Evolutionary conservation across 1,284 basidiomycete species (phyloP), one percentile per base, ranked within the genome.

Genomic region (Ceratobasidium sp.): DNA sequence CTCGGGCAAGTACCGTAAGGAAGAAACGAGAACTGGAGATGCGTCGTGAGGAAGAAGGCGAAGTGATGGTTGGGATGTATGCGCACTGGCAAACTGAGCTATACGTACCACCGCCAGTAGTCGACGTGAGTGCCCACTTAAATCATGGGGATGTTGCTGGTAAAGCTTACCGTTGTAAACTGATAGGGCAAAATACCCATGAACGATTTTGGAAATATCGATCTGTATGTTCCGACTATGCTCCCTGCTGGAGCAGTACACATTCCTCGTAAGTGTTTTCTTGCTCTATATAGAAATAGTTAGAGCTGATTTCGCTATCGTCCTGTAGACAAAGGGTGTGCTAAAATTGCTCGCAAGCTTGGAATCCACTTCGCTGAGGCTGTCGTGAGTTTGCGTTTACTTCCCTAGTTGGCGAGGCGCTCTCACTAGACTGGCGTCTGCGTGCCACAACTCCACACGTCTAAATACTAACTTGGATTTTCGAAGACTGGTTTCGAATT

Each of bases 131-230:
- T 83, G 41, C 73, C 5, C 48, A n/a, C 28, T 8, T 30, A 48
- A 2, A 18, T 21, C 10, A 30, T 2, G 32, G 26, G 46, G 53
- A 10, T 34, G 8, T 39, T 41, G n/a, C 46, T 2, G 28, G 5
- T 3, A 30, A 18, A 32, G 34, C 65, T 73, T 61, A 62, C 21
- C 30, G 21, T n/a, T 8, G 18, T 21, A 28, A 18, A 30, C 23
- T 50, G 70, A 23, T 77, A 98, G 92, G 97, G 97, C 23, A 89
- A 88, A 79, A 88, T 99, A 45, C 96, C 96, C 3, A 96, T 92
- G 81, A 99, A 99, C 77, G 88, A 91, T 74, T 99, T 97, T 79
- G 97, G 97, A 23, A 98, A 98, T 79, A 93, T 99, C 75, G 97
- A 99, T 82, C 82, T 99, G 32, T 99, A 97, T 80, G 93, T 93